phyloP scores from a whole-genome alignment of 228 moss, liverwort and hornwort species.

The Sphagnum fallax region DNA sequence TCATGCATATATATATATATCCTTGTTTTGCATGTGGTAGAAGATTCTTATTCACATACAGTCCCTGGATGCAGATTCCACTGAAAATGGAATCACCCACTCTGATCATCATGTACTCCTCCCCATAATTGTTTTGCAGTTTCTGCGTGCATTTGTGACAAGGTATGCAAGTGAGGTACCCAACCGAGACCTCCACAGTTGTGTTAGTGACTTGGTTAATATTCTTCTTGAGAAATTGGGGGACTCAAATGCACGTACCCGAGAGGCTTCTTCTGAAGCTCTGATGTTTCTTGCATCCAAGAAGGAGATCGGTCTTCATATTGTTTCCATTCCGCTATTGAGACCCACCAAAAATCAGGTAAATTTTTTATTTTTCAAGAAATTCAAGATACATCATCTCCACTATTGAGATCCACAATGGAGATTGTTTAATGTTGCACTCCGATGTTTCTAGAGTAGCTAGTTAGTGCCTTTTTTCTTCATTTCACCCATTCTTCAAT shows the following conservation, averaged over 20 bases:
- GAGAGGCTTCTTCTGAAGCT: slow-evolving; percentile 55
- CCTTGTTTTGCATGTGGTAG: no score
- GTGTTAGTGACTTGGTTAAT: slow-evolving; percentile 53
- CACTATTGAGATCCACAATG: no score
- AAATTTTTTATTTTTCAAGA: not conserved
- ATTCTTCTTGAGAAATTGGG: slow-evolving; percentile 85
- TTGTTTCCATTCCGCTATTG: slow-evolving; percentile 57
- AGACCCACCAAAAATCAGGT: slow-evolving; percentile 76
- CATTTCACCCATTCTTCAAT: no score
- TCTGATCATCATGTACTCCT: no score
- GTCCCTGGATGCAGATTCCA: no score
- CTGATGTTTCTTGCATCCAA: slow-evolving; percentile 79
- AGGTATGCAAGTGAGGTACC: slow-evolving; percentile 57
- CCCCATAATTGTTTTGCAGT: slow-evolving; percentile 16
- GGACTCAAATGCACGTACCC: slow-evolving; percentile 72
- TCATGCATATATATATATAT: no score
- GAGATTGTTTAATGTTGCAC: no score
- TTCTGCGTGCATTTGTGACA: slow-evolving; percentile 40
- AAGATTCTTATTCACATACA: no score
- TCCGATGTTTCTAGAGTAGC: no score
- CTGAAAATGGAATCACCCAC: no score
- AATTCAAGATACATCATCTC: no score
- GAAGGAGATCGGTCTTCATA: slow-evolving; percentile 76
- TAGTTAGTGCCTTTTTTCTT: no score
- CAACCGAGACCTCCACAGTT: slow-evolving; percentile 46